These are phyloP conservation scores for Lentinula sp. DNA, from an alignment of 768 basidiomycete species.

Conservation along the genomic window DNA sequence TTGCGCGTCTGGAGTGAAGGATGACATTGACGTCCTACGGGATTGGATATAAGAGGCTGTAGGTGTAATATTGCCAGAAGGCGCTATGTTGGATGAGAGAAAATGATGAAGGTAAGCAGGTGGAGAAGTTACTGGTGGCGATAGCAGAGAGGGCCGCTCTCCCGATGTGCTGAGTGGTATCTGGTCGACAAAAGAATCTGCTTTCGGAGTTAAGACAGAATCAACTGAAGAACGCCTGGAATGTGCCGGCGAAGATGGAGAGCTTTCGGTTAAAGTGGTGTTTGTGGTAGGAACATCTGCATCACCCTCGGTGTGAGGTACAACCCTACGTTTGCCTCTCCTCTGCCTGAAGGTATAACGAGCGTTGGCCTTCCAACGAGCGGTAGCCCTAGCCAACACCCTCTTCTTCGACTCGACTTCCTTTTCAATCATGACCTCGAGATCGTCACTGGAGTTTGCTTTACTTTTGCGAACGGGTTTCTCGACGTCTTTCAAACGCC, in stretches of 20 bases:
- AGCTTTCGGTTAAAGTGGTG: not conserved
- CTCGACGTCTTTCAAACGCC: slow-evolving; percentile 44
- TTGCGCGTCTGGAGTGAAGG: not conserved
- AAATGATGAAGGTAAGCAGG: slow-evolving; percentile 6
- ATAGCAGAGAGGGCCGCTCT: not conserved
- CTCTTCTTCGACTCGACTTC: slow-evolving; percentile 47
- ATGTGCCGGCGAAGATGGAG: not conserved
- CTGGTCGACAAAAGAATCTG: not conserved
- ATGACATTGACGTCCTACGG: slow-evolving; percentile 5
- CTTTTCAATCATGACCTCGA: slow-evolving; percentile 27
- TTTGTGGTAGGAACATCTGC: not conserved
- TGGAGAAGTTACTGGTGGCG: slow-evolving; percentile 12
- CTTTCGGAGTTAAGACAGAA: not conserved
- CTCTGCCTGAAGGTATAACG: slow-evolving; percentile 58
- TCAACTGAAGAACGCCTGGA: slow-evolving; percentile 2
- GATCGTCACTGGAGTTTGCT: slow-evolving; percentile 23
- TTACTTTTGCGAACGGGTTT: slow-evolving; percentile 30
- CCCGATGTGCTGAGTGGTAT: not conserved
- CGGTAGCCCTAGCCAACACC: slow-evolving; percentile 59
- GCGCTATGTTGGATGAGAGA: not conserved
- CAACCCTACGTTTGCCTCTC: slow-evolving; percentile 33
- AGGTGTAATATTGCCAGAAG: slow-evolving; percentile 2
- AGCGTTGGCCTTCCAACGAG: slow-evolving; percentile 63
- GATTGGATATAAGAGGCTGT: slow-evolving; percentile 18
- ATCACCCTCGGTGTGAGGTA: slow-evolving; percentile 1